Percentiles rank a stretch among this genome's conserved stretches.
phyloP scores from a whole-genome alignment of 176 grass and related monocot genomes.

The Lolium multiflorum region DNA sequence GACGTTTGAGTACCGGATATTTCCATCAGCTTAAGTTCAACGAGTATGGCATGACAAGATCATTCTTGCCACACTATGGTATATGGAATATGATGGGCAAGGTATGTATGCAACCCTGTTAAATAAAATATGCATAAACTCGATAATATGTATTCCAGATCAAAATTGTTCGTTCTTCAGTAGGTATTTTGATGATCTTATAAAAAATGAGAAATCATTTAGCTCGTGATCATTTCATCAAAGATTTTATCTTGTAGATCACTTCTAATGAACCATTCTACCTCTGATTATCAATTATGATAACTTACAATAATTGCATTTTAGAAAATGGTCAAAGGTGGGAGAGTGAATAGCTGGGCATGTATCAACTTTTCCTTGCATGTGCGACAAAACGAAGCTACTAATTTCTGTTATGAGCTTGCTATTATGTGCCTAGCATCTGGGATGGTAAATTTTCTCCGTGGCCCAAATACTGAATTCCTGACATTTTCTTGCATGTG shows the following conservation, averaged over 20 bases:
- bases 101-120: background rate
- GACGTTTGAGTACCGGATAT: background rate
- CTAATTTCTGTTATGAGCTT: slow-evolving; percentile 46
- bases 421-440: slow-evolving; percentile 54
- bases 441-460: slow-evolving; percentile 59
- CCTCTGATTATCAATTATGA: background rate
- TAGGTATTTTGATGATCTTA: background rate
- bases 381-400: slow-evolving; percentile 32
- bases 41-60: background rate
- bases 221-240: background rate
- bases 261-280: too few relatives aligned
- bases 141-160: too few relatives aligned
- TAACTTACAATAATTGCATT: background rate
- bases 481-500: background rate
- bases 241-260: background rate
- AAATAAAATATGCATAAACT: too few relatives aligned
- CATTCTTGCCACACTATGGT: background rate
- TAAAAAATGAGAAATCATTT: background rate
- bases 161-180: background rate
- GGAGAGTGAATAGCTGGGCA: slow-evolving; percentile 53
- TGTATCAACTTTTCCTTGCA: slow-evolving; percentile 62
- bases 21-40: background rate
- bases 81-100: background rate
- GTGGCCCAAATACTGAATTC: background rate
- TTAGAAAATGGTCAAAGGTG: slow-evolving; percentile 67